A percentile compares a stretch with the other conserved stretches of the same genome.
phyloP scores from a whole-genome alignment of 1,284 basidiomycete species.

The Athelia sp. region DNA sequence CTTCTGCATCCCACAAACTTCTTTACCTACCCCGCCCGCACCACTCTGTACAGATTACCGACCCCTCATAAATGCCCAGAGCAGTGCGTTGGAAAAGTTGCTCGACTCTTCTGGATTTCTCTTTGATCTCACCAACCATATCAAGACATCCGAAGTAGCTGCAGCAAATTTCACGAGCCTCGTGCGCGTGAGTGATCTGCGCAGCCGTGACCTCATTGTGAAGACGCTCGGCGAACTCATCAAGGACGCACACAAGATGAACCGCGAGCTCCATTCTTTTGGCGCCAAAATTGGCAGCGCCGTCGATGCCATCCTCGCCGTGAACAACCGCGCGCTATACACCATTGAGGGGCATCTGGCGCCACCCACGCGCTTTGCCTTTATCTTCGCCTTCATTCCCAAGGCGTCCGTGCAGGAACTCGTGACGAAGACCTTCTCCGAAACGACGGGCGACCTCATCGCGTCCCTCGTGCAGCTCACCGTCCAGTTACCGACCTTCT shows the following conservation, averaged over 20 bases:
- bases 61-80: conserved; percentile 51
- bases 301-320: conserved; percentile 68
- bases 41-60: conserved; percentile 53
- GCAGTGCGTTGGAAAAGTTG: conserved; percentile 55
- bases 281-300: conserved; percentile 59
- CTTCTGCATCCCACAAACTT: conserved; percentile 31
- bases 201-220: conserved; percentile 51
- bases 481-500: conserved; percentile 53
- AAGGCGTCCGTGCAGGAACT: conserved; percentile 31
- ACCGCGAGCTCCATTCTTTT: conserved; percentile 51
- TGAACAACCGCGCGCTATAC: conserved; percentile 63
- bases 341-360: conserved; percentile 48
- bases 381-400: conserved; percentile 41
- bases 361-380: conserved; percentile 22
- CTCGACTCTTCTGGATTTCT: conserved; percentile 52
- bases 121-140: conserved; percentile 53
- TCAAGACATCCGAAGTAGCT: conserved; percentile 74
- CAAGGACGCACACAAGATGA: conserved; percentile 51
- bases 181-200: conserved; percentile 55
- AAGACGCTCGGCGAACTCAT: conserved; percentile 47
- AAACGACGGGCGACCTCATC: conserved; percentile 57
- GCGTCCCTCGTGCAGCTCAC: conserved; percentile 48
- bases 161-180: conserved; percentile 58
- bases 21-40: conserved; percentile 9
- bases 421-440: conserved; percentile 46